Conservation (phyloP, 768 basidiomycete genomes). For the Termitomyces sp. region DNA sequence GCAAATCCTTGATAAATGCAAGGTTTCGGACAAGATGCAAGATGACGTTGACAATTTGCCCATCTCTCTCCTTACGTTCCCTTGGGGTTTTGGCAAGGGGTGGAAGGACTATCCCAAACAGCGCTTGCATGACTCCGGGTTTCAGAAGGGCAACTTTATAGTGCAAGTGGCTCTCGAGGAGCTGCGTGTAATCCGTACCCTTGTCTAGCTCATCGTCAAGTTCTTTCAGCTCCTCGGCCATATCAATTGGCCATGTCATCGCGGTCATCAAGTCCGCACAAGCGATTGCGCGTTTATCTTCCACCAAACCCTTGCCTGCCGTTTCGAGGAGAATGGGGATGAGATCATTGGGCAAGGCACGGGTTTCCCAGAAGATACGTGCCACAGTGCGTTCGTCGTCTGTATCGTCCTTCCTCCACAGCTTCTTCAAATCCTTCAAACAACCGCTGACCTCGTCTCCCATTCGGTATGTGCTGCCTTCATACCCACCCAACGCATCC, state of each 20-base stretch:
- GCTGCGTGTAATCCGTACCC: constrained; percentile 84
- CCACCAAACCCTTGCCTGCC: constrained; percentile 69
- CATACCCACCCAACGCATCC: constrained; percentile 74
- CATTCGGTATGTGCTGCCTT: constrained; percentile 61
- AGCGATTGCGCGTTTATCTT: constrained; percentile 78
- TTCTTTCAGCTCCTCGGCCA: constrained; percentile 91
- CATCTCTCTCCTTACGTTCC: constrained; percentile 74
- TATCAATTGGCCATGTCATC: constrained; percentile 98
- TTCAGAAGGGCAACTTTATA: constrained; percentile 83
- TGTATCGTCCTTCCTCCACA: constrained; percentile 95
- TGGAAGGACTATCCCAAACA: constrained; percentile 74
- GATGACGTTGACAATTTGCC: constrained; percentile 82
- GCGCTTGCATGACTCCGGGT: constrained; percentile 61
- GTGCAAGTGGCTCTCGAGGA: constrained; percentile 72
- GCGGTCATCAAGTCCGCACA: constrained; percentile 90
- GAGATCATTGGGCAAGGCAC: constrained; percentile 81
- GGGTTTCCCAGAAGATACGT: constrained; percentile 86
- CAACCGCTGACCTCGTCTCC: constrained; percentile 83
- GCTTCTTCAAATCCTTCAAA: constrained; percentile 88
- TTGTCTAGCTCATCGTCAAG: constrained; percentile 78
- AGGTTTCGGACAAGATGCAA: constrained; percentile 90
- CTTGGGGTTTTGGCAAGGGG: constrained; percentile 64
- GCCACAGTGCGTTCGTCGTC: constrained; percentile 97
- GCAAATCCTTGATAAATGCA: constrained; percentile 87
- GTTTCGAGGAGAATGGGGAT: constrained; percentile 80